A percentile compares a stretch with the other conserved stretches of the same genome.
Conservation (phyloP, 2,329 filamentous ascomycete genomes). For the Sordariomycetes sp. region DNA sequence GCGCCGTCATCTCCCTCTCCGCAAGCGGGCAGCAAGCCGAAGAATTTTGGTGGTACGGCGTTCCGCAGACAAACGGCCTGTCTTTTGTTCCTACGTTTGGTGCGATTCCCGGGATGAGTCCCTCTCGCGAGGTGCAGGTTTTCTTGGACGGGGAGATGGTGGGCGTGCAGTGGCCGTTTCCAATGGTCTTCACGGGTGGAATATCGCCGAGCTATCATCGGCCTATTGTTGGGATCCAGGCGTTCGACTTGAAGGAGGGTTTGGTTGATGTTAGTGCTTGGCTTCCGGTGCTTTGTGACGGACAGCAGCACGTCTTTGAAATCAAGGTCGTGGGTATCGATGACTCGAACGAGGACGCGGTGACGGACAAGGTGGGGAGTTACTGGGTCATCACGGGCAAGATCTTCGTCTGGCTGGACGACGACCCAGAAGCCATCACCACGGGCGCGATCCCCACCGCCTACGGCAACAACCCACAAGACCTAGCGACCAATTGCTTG, state of each 20-base stretch:
- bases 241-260: conserved; percentile 66
- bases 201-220: conserved; percentile 65
- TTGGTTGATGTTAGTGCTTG: conserved; percentile 76
- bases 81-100: conserved; percentile 45
- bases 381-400: conserved; percentile 71
- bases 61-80: conserved; percentile 45
- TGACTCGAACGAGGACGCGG: conserved; percentile 23
- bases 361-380: conserved; percentile 15
- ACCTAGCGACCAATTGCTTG: conserved; percentile 16
- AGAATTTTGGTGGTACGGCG: conserved; percentile 81
- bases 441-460: conserved; percentile 27
- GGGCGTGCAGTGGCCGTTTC: conserved; percentile 70
- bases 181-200: conserved; percentile 71
- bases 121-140: conserved; percentile 68
- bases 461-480: conserved; percentile 21
- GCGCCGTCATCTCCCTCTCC: conserved; percentile 63
- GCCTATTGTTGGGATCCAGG: conserved; percentile 65
- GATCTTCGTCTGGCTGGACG: conserved; percentile 63
- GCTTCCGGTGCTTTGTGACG: conserved; percentile 56
- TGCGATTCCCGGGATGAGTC: conserved; percentile 48
- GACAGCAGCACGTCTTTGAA: conserved; percentile 49
- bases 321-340: conserved; percentile 54
- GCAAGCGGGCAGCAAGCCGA: conserved; percentile 64
- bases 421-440: conserved; percentile 29
- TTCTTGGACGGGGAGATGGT: conserved; percentile 60